phyloP scores from a whole-genome alignment of 768 basidiomycete species.

The Tulasnella sp. region DNA sequence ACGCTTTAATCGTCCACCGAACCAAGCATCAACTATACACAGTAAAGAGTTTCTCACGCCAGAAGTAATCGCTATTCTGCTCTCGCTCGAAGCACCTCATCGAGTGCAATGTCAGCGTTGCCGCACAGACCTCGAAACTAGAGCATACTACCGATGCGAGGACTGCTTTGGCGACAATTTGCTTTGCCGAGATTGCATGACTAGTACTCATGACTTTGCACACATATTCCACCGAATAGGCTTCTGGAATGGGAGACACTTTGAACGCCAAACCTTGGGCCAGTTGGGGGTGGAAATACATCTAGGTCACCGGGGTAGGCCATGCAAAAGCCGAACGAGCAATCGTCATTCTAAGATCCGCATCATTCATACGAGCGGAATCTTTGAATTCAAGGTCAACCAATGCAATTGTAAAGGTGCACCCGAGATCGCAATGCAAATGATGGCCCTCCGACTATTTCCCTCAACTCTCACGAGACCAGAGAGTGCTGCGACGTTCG shows the following conservation, averaged over 20 bases:
- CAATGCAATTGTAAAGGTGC: background rate
- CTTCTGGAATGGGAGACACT: background rate
- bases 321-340: background rate
- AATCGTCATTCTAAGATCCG: background rate
- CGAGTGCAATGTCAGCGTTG: too few species aligned
- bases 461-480: background rate
- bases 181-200: background rate
- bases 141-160: background rate
- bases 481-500: background rate
- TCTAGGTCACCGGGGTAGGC: background rate
- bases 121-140: too few species aligned
- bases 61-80: background rate
- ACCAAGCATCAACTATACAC: too few species aligned
- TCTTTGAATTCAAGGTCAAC: background rate
- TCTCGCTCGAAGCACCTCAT: background rate
- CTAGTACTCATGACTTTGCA: background rate
- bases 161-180: background rate
- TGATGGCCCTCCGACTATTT: background rate
- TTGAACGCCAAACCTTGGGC: background rate
- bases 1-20: too few species aligned
- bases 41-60: too few species aligned
- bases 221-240: background rate
- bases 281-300: background rate
- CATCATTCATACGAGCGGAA: background rate
- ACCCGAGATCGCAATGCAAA: background rate